These are phyloP conservation scores for Gracilariopsis chorda DNA, from an alignment of 23 red algal genomes.

Conservation along the genomic window DNA sequence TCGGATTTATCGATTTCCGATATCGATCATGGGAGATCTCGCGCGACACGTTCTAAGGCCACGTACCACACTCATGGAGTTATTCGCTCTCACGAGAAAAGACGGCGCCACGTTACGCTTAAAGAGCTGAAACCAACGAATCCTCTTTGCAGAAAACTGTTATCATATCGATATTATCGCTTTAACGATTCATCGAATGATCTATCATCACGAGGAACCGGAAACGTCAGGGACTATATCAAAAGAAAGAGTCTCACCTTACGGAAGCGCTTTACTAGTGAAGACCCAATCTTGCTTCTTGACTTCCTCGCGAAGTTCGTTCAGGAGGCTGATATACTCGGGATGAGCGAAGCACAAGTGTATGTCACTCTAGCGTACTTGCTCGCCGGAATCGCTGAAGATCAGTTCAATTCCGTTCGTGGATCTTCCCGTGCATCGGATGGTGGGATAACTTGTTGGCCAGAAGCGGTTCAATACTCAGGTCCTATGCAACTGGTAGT, in stretches of 20 bases:
- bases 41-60: no score
- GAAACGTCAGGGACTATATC: background rate
- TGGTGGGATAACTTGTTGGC: background rate
- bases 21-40: no score
- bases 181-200: background rate
- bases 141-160: background rate
- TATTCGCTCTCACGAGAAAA: no score
- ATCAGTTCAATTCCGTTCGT: background rate
- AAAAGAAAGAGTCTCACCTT: background rate
- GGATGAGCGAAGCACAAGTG: background rate
- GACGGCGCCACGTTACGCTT: no score
- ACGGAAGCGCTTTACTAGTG: background rate
- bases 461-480: background rate
- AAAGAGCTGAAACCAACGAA: no score
- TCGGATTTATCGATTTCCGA: no score
- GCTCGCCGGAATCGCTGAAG: background rate
- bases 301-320: no score
- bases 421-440: background rate
- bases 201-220: background rate
- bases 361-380: background rate
- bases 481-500: background rate
- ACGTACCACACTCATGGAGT: no score
- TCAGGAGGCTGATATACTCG: background rate
- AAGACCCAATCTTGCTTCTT: background rate
- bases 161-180: background rate